A percentile compares a stretch with the other conserved stretches of the same genome.
Conservation (phyloP, 2,329 filamentous ascomycete species). For the Stromatinia cepivora region DNA sequence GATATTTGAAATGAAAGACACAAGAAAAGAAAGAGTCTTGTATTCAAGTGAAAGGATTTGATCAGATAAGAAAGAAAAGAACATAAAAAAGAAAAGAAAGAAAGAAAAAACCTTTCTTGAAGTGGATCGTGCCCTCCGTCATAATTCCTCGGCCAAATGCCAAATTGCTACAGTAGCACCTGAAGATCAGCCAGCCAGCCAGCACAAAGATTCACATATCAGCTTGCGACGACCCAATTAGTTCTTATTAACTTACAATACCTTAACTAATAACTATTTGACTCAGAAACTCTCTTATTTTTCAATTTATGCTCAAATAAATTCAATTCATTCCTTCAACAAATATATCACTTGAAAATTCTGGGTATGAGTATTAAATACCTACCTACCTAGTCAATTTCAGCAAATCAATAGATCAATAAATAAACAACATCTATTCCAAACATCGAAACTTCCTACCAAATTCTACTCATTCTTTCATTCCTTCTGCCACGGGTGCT, state of each 20-base stretch:
- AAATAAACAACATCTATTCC: constrained; percentile 25
- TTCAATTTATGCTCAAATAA: background rate
- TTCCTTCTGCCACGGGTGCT: constrained; percentile 34
- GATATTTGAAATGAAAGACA: background rate
- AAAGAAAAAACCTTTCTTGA: background rate
- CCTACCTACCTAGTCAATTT: background rate
- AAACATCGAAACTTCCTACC: constrained; percentile 23
- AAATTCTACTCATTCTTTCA: constrained; percentile 33
- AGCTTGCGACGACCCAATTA: constrained; percentile 1
- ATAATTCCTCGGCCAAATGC: background rate
- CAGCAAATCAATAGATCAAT: background rate
- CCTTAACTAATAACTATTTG: background rate
- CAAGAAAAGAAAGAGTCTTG: background rate
- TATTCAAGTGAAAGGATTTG: background rate
- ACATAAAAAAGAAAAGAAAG: background rate
- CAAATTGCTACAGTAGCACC: background rate
- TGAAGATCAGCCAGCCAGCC: background rate
- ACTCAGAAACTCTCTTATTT: background rate
- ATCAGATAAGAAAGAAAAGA: background rate
- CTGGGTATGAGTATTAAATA: background rate
- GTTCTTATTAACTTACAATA: background rate
- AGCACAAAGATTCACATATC: background rate
- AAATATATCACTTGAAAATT: background rate
- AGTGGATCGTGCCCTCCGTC: constrained; percentile 10
- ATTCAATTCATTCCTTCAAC: background rate